Evolutionary conservation across 2,329 filamentous ascomycete species (phyloP), one percentile per base, ranked within the genome.

Genomic region (Plectosphaerella sp.): DNA sequence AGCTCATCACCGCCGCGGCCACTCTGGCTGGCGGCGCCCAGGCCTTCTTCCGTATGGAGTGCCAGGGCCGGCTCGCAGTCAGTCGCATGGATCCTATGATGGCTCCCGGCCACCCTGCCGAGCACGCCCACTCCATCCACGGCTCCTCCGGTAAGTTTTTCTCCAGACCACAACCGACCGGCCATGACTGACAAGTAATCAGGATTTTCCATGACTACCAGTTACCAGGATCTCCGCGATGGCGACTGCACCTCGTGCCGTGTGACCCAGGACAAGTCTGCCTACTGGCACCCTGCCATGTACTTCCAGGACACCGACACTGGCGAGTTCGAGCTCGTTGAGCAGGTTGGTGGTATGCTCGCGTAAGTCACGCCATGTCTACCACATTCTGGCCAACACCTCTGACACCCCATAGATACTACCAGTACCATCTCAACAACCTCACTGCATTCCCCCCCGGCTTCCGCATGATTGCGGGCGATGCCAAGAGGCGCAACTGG

Each of bases 21-120:
- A 5, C 39, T n/a, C 22, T 52, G 20, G 47, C 50, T 16, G n/a
- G 47, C 1, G 59, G 71, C 52, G 77, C 75, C 46, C 65, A 79
- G 60, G 91, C 88, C 54, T 96, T 96, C 71, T 96, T 89, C 89
- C 89, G 91, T 65, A 88, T 96, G 80, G 87, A 90, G 62, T 96
- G 91, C 70, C 87, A 82, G 59, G 85, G 84, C 52, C 79, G 80
- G 46, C 76, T 84, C 58, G 89, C 84, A 56, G 67, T 89, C 52
- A 87, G 83, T 48, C 82, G 89, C 52, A 75, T 96, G 41, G 91
- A 96, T 64, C 91, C 91, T 16, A 76, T 96, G 52, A 77, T 94
- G 52, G 77, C 82, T 53, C 79, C 79, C 3, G 85, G 83, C 48
- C 60, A 63, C 18, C 57, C 83, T 35, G 80, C 85, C 10, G 66